Percentiles rank a stretch among this genome's conserved stretches.
These are phyloP conservation scores for Kwoniella botswanensis DNA, from an alignment of 768 basidiomycete genomes.

Conservation along the genomic window DNA sequence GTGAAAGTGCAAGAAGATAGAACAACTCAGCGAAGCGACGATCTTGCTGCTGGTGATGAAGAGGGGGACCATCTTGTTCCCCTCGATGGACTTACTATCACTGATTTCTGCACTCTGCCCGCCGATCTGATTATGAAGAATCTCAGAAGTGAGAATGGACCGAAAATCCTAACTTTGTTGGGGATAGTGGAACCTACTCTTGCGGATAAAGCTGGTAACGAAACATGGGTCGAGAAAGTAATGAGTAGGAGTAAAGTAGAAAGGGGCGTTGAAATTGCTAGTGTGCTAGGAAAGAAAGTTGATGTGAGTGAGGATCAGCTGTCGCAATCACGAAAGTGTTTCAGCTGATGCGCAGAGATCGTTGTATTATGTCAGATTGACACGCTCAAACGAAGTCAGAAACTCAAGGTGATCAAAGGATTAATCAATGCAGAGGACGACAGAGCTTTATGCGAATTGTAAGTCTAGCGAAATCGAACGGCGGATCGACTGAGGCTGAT, in stretches of 20 bases:
- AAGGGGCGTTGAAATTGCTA: constrained; percentile 32
- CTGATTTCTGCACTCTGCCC: constrained; percentile 15
- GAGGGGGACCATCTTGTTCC: neutral
- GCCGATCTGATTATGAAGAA: constrained; percentile 29
- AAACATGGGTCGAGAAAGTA: constrained; percentile 29
- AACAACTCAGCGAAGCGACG: neutral
- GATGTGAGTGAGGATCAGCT: constrained; percentile 26
- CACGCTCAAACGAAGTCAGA: constrained; percentile 29
- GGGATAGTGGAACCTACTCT: constrained; percentile 25
- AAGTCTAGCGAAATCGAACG: constrained; percentile 5
- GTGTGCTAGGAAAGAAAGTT: constrained; percentile 27
- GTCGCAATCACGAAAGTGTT: neutral
- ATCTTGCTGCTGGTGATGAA: neutral
- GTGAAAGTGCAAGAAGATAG: neutral
- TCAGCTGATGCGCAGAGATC: neutral
- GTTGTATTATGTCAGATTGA: neutral
- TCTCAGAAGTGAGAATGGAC: constrained; percentile 12
- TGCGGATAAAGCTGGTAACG: constrained; percentile 6
- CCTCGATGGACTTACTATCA: constrained; percentile 14
- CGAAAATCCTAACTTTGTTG: constrained; percentile 18
- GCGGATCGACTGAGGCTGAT: neutral
- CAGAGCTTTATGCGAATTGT: constrained; percentile 39
- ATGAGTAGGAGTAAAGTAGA: constrained; percentile 25
- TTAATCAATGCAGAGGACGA: constrained; percentile 38
- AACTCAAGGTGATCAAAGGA: constrained; percentile 34